phyloP scores from a whole-genome alignment of 148 eudicot genomes.

The Fagopyrum esculentum region DNA sequence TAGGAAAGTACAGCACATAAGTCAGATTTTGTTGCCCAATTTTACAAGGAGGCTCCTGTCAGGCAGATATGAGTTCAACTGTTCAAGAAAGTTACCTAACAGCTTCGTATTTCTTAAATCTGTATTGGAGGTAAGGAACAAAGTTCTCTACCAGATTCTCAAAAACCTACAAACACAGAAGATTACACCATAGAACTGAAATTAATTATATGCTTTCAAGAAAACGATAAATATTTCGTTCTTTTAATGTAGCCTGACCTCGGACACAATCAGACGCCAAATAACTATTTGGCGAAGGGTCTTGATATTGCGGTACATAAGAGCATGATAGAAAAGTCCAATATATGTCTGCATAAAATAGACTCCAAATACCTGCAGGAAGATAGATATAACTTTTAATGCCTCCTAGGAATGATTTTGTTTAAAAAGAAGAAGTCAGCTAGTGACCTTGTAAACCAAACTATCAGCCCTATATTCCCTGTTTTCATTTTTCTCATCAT shows the following conservation, averaged over 20 bases:
- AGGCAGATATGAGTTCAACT: background rate
- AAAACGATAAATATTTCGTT: background rate
- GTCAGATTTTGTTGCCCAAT: background rate
- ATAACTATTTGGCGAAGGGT: slow-evolving; percentile 85
- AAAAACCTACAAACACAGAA: slow-evolving; percentile 47
- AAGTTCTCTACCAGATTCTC: slow-evolving; percentile 79
- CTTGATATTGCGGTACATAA: slow-evolving; percentile 73
- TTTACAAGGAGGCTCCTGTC: background rate
- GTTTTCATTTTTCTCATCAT: slow-evolving; percentile 55
- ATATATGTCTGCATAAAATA: slow-evolving; percentile 96
- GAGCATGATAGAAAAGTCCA: slow-evolving; percentile 85
- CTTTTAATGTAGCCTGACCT: slow-evolving; percentile 31
- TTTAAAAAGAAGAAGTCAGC: background rate
- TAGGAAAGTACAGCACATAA: slow-evolving; percentile 1
- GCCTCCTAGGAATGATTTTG: background rate
- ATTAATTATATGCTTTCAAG: background rate
- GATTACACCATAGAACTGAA: background rate
- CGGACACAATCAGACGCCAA: slow-evolving; percentile 79
- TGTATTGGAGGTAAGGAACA: slow-evolving; percentile 71
- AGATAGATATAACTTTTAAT: slow-evolving; percentile 1
- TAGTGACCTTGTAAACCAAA: slow-evolving; percentile 72
- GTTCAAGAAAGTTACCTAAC: slow-evolving; percentile 41
- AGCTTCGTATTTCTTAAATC: slow-evolving; percentile 62
- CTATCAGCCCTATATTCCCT: slow-evolving; percentile 76
- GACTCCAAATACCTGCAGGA: slow-evolving; percentile 79